Evolutionary conservation across 2,329 filamentous ascomycete species (phyloP).

Genomic region (Blumeriella jaapii): DNA sequence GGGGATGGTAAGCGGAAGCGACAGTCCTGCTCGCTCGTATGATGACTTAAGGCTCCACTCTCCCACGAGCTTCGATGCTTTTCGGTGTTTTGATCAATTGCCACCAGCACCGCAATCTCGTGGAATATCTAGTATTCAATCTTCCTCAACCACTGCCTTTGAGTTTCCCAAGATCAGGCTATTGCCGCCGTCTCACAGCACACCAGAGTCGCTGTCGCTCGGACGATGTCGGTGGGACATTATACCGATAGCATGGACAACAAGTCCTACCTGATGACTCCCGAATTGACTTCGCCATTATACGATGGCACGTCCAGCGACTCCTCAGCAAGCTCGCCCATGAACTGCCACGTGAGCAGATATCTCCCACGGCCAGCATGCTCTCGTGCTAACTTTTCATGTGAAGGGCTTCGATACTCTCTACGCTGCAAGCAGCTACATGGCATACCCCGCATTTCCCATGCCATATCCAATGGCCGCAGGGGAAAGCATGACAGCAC

Average conservation of each 20-base stretch:
- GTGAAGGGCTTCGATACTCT: constrained; percentile 19
- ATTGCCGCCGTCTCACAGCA: too few relatives aligned
- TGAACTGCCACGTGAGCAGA: constrained; percentile 22
- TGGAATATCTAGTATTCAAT: not conserved
- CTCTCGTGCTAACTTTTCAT: constrained; percentile 8
- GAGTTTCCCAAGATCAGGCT: too few relatives aligned
- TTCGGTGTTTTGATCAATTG: constrained; percentile 6
- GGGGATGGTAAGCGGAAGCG: too few relatives aligned
- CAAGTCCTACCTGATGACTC: constrained; percentile 16
- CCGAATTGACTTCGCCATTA: constrained; percentile 19
- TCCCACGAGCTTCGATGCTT: constrained; percentile 6
- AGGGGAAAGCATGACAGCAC: constrained; percentile 17
- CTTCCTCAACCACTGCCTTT: too few relatives aligned
- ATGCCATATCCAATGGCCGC: constrained; percentile 22
- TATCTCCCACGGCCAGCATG: not conserved
- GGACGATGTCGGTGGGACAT: constrained; percentile 19
- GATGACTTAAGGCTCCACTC: constrained; percentile 7
- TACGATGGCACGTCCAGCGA: constrained; percentile 26
- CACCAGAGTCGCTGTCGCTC: not conserved
- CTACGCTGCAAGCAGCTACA: constrained; percentile 19
- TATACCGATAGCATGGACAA: constrained; percentile 15
- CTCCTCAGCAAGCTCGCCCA: constrained; percentile 24
- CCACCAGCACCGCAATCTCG: constrained; percentile 2
- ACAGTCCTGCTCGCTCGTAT: too few relatives aligned
- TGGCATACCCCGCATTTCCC: constrained; percentile 23